Base-by-base conservation (phyloP, 2,329 filamentous ascomycete species). In the Epichloe elymi region DNA sequence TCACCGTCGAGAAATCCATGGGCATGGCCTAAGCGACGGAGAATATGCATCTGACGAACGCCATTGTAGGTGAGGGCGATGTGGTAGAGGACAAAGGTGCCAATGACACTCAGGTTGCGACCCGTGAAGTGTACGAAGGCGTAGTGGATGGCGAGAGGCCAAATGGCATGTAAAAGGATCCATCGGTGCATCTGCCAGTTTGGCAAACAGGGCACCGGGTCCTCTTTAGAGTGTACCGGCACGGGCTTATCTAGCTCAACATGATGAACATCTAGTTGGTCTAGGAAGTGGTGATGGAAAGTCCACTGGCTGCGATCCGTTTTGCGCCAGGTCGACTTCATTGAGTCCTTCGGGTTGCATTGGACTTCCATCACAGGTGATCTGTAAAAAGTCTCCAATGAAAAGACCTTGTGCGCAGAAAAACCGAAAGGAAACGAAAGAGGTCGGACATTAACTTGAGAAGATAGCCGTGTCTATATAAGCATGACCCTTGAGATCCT, bases 211-310 rank as follows among this genome's bases (percentile, higher is more conserved):
- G 63, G 64, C 23, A 68, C 58, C 36, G 56, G 58, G 51, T 68
- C 65, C 1, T 56, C 57, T 54, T 68, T 69, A 5, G 56, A 42
- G 53, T 65, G 60, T 2, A 65, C 59, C 0, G 66, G 66, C 4
- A 59, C 43, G 4, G 45, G 19, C 35, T 54, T 45, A 46, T 56
- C 43, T 20, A 56, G 53, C 19, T 56, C 42, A n/a, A 51, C 39
- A 2, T 51, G 55, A 39, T 59, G 56, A 11, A 55, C 35, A 44
- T 53, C 33, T 23, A 59, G 51, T 14, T 50, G 30, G 8, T 60
- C 55, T 40, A 53, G 46, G 38, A 54, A 6, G 46, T 53, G 55
- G 48, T 59, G 57, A n/a, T 51, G 43, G 19, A 54, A 39, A 12
- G 49, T 54, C 58, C 57, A 60, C 23, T 54, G 30, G 4, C 44